Evolutionary conservation across 768 basidiomycete species (phyloP).

Genomic region (Trametes maxima): DNA sequence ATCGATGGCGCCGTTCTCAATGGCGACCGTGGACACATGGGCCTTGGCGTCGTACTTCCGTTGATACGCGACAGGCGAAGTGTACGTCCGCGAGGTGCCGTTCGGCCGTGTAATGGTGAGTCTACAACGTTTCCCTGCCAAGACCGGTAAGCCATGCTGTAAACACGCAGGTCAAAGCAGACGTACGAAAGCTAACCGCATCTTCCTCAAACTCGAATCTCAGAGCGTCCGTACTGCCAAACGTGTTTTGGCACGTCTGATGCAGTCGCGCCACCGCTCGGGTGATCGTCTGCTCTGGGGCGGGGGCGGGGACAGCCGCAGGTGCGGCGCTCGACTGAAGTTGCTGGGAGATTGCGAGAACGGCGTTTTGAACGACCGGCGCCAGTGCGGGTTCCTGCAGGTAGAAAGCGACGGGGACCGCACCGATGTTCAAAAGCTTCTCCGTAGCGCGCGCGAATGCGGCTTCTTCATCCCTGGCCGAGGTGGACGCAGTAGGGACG

Average conservation of each 20-base stretch:
- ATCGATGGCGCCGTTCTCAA: slow-evolving; percentile 61
- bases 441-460: slow-evolving; percentile 13
- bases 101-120: slow-evolving; percentile 61
- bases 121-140: slow-evolving; percentile 64
- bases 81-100: slow-evolving; percentile 54
- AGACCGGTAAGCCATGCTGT: background rate
- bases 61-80: slow-evolving; percentile 46
- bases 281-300: background rate
- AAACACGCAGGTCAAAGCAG: background rate
- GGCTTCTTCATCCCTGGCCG: background rate
- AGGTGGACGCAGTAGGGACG: background rate
- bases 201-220: slow-evolving; percentile 28
- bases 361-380: background rate
- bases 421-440: slow-evolving; percentile 8
- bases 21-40: slow-evolving; percentile 53
- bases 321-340: background rate
- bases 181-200: slow-evolving; percentile 18
- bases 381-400: slow-evolving; percentile 7
- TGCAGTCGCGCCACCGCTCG: slow-evolving; percentile 22
- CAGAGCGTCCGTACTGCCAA: slow-evolving; percentile 27
- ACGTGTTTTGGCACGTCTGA: slow-evolving; percentile 30
- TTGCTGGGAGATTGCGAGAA: background rate
- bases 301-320: background rate
- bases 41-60: slow-evolving; percentile 57
- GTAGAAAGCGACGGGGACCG: slow-evolving; percentile 6